These are phyloP conservation scores for Colletotrichum brevisporum DNA, from an alignment of 2,329 filamentous ascomycete genomes.

Conservation along the genomic window DNA sequence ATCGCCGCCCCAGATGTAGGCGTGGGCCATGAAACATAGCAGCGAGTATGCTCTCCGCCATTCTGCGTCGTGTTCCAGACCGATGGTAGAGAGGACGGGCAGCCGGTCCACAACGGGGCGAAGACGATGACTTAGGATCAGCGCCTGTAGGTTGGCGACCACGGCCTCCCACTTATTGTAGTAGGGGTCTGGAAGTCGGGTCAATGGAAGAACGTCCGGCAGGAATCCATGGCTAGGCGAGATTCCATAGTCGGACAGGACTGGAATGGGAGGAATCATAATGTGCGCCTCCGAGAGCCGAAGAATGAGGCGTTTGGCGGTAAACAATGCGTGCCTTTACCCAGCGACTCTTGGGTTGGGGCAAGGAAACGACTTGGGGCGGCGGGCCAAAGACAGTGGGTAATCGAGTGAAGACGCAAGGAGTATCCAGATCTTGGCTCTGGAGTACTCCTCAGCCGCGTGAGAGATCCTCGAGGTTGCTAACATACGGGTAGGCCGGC, in stretches of 20 bases:
- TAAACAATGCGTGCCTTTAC: background rate
- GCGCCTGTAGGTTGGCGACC: slow-evolving; percentile 85
- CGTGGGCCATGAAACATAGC: slow-evolving; percentile 91
- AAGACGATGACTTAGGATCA: slow-evolving; percentile 88
- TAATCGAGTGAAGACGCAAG: slow-evolving; percentile 70
- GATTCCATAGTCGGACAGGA: slow-evolving; percentile 83
- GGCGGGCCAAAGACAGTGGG: slow-evolving; percentile 27
- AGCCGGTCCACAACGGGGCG: slow-evolving; percentile 84
- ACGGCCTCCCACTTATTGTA: slow-evolving; percentile 96
- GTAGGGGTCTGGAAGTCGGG: slow-evolving; percentile 87
- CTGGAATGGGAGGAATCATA: slow-evolving; percentile 74
- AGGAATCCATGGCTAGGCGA: slow-evolving; percentile 88
- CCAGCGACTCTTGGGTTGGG: too few relatives aligned
- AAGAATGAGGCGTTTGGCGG: background rate
- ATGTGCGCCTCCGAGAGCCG: slow-evolving; percentile 3
- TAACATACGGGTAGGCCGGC: slow-evolving; percentile 33
- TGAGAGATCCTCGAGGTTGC: slow-evolving; percentile 49
- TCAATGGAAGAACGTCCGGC: slow-evolving; percentile 83
- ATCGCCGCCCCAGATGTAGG: slow-evolving; percentile 96
- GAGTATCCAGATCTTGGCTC: slow-evolving; percentile 71
- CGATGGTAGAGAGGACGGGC: slow-evolving; percentile 85
- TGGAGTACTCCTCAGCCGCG: slow-evolving; percentile 76
- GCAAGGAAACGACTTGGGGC: too few relatives aligned
- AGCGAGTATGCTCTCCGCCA: slow-evolving; percentile 95
- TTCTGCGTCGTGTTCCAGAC: slow-evolving; percentile 86